A percentile compares a stretch with the other conserved stretches of the same genome.
These are phyloP conservation scores for Colletotrichum sp. DNA, from an alignment of 2,329 filamentous ascomycete genomes.

Conservation along the genomic window DNA sequence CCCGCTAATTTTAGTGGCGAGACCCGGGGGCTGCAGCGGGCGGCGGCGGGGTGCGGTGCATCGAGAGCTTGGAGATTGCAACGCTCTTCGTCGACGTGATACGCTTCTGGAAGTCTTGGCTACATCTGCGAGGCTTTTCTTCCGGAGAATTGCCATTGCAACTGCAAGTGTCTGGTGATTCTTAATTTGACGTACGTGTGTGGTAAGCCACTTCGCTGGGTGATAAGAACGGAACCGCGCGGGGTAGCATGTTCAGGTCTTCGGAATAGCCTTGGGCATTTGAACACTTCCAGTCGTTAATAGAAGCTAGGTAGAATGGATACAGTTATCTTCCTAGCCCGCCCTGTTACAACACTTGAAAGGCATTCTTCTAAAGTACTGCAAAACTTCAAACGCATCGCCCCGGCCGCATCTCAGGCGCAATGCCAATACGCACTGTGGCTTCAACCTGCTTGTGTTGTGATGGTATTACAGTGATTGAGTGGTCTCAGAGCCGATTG, in stretches of 20 bases:
- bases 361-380: neutral
- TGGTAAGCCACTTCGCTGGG: neutral
- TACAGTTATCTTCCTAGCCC: neutral
- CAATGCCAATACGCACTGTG: neutral
- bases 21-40: neutral
- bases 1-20: neutral
- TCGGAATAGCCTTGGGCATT: too few species aligned
- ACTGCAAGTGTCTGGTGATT: neutral
- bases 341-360: neutral
- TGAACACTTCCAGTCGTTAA: neutral
- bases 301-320: neutral
- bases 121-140: neutral
- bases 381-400: neutral
- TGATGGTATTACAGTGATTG: slow-evolving; percentile 16
- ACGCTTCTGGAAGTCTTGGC: neutral
- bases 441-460: neutral
- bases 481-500: slow-evolving; percentile 13
- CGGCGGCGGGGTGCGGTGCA: neutral
- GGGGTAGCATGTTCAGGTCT: neutral
- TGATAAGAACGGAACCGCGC: neutral
- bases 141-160: neutral
- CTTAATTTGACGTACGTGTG: neutral
- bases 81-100: neutral
- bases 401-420: neutral
- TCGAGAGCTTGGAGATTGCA: neutral